A percentile compares a stretch with the other conserved stretches of the same genome.
These are phyloP conservation scores for Calonectria leucothoes DNA, from an alignment of 2,329 filamentous ascomycete genomes.

Conservation along the genomic window DNA sequence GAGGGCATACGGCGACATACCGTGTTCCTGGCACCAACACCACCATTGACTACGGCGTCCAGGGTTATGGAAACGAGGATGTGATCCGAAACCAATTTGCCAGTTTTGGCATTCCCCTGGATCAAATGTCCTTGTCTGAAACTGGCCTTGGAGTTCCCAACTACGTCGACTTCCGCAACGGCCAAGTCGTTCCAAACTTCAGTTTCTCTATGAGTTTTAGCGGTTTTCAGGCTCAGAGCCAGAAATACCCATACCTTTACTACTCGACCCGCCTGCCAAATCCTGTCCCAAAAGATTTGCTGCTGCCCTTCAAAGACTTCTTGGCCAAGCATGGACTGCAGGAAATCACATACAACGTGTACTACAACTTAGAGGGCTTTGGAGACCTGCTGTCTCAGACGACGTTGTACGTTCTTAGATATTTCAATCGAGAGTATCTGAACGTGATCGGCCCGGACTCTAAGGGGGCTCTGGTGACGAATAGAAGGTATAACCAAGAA, in stretches of 20 bases:
- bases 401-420: slow-evolving; percentile 28
- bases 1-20: slow-evolving; percentile 33
- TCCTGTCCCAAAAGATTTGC: slow-evolving; percentile 27
- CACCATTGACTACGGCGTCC: slow-evolving; percentile 33
- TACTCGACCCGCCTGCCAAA: slow-evolving; percentile 31
- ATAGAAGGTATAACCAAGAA: slow-evolving; percentile 28
- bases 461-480: slow-evolving; percentile 30
- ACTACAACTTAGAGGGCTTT: slow-evolving; percentile 31
- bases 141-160: slow-evolving; percentile 25
- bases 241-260: slow-evolving; percentile 28
- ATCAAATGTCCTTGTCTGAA: slow-evolving; percentile 21
- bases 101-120: slow-evolving; percentile 25
- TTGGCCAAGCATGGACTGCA: slow-evolving; percentile 26
- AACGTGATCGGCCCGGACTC: slow-evolving; percentile 18
- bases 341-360: slow-evolving; percentile 25
- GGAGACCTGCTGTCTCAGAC: slow-evolving; percentile 29
- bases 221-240: slow-evolving; percentile 18
- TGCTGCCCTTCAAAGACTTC: slow-evolving; percentile 29
- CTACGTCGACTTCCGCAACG: slow-evolving; percentile 31
- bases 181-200: slow-evolving; percentile 19
- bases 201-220: slow-evolving; percentile 17
- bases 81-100: slow-evolving; percentile 26
- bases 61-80: slow-evolving; percentile 27
- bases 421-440: slow-evolving; percentile 31
- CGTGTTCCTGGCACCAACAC: slow-evolving; percentile 26